phyloP scores from a whole-genome alignment of 345 rosid species.

The Bretschneidera sinensis region DNA sequence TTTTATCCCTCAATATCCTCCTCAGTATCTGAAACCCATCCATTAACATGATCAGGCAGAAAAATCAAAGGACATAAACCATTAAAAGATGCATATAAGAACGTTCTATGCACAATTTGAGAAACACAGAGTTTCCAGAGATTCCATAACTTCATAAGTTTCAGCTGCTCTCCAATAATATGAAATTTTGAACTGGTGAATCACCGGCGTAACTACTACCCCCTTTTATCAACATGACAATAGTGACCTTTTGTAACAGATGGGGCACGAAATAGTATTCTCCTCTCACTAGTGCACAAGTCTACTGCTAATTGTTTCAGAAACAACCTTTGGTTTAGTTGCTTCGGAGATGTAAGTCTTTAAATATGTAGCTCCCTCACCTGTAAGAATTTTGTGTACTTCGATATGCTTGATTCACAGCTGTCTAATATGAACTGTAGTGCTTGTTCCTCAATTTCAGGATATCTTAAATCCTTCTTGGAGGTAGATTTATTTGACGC shows the following conservation, averaged over 20 bases:
- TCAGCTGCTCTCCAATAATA: background rate
- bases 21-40: constrained; percentile 61
- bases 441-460: constrained; percentile 74
- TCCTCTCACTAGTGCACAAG: constrained; percentile 75
- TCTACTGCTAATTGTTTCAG: constrained; percentile 95
- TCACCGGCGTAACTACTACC: too few species aligned
- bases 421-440: constrained; percentile 68
- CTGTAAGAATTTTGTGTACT: constrained; percentile 81
- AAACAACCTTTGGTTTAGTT: constrained; percentile 72
- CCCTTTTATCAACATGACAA: too few species aligned
- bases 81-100: too few species aligned
- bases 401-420: constrained; percentile 86
- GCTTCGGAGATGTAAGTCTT: constrained; percentile 71
- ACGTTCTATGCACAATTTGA: too few species aligned
- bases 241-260: too few species aligned
- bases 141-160: too few species aligned
- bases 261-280: constrained; percentile 87
- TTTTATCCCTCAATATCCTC: constrained; percentile 72
- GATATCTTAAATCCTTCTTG: constrained; percentile 55
- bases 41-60: too few species aligned
- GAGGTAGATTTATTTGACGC: constrained; percentile 64
- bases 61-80: too few species aligned
- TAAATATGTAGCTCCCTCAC: constrained; percentile 26
- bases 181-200: background rate
- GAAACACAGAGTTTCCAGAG: too few species aligned